A percentile compares a stretch with the other conserved stretches of the same genome.
Conservation (phyloP, 345 rosid genomes). For the Gossypium bickii region DNA sequence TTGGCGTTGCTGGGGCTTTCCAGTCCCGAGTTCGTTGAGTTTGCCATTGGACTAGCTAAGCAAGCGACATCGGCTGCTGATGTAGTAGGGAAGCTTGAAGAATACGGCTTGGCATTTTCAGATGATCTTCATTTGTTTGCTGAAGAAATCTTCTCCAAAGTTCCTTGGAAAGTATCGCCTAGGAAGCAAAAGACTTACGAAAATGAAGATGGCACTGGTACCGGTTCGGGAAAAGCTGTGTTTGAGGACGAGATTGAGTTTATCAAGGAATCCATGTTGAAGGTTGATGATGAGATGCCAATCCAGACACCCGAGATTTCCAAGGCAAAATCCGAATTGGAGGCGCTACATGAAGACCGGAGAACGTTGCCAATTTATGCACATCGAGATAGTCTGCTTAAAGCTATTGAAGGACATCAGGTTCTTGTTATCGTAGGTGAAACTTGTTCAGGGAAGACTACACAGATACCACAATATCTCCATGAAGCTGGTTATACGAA, state of each 20-base stretch:
- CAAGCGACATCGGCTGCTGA: conserved; percentile 58
- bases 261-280: conserved; percentile 68
- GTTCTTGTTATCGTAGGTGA: conserved; percentile 96
- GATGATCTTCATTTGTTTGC: conserved; percentile 48
- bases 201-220: conserved; percentile 9
- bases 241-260: conserved; percentile 94
- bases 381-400: conserved; percentile 69
- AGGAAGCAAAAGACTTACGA: conserved; percentile 60
- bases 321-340: conserved; percentile 56
- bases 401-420: conserved; percentile 73
- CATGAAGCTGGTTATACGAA: conserved; percentile 96
- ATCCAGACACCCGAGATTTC: conserved; percentile 38
- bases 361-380: conserved; percentile 78
- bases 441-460: conserved; percentile 97
- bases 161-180: background rate
- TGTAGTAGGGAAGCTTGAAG: conserved; percentile 45
- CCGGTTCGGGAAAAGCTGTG: conserved; percentile 41
- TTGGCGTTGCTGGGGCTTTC: conserved; percentile 59
- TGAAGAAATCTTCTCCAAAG: conserved; percentile 48
- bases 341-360: conserved; percentile 84
- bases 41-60: conserved; percentile 62
- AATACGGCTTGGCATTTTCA: conserved; percentile 50
- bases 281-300: conserved; percentile 44
- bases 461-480: conserved; percentile 92
- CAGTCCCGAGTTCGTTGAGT: conserved; percentile 60